A percentile compares a stretch with the other conserved stretches of the same genome.
phyloP scores from a whole-genome alignment of 176 grass and related monocot genomes.

The Zea luxurians region DNA sequence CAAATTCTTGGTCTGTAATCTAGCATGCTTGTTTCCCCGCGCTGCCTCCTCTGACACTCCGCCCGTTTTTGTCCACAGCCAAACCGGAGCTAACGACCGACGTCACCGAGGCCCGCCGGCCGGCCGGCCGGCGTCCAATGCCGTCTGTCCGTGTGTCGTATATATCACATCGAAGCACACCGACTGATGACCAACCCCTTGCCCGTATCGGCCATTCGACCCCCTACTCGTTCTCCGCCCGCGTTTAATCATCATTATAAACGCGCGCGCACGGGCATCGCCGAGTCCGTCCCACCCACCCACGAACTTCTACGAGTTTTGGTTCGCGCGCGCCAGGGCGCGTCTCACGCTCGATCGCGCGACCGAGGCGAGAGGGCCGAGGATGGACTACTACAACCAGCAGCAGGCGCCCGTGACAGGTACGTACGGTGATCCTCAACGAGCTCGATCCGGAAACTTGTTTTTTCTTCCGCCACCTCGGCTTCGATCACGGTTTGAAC shows the following conservation, averaged over 20 bases:
- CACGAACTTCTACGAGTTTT: neutral
- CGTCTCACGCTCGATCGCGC: neutral
- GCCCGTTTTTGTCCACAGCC: conserved; percentile 20
- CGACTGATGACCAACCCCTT: neutral
- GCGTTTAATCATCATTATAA: neutral
- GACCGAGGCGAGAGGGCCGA: neutral
- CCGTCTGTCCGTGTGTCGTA: neutral
- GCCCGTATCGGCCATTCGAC: neutral
- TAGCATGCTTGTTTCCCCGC: neutral
- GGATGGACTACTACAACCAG: conserved; percentile 48
- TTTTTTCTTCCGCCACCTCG: neutral
- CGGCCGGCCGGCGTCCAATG: neutral
- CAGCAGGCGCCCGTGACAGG: conserved; percentile 42
- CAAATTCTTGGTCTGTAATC: too few species aligned
- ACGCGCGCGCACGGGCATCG: neutral
- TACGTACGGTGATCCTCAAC: conserved; percentile 16
- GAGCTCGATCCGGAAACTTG: neutral
- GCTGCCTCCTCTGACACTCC: conserved; percentile 27
- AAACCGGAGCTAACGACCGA: neutral
- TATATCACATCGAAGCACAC: conserved; percentile 14
- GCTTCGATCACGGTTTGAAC: neutral
- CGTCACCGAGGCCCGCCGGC: neutral
- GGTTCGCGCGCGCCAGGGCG: too few species aligned
- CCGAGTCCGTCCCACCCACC: neutral
- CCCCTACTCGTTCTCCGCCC: neutral